Evolutionary conservation across 2,329 filamentous ascomycete genomes (phyloP), one percentile per base, ranked within the genome.

Genomic region (Pseudogymnoascus sp.): DNA sequence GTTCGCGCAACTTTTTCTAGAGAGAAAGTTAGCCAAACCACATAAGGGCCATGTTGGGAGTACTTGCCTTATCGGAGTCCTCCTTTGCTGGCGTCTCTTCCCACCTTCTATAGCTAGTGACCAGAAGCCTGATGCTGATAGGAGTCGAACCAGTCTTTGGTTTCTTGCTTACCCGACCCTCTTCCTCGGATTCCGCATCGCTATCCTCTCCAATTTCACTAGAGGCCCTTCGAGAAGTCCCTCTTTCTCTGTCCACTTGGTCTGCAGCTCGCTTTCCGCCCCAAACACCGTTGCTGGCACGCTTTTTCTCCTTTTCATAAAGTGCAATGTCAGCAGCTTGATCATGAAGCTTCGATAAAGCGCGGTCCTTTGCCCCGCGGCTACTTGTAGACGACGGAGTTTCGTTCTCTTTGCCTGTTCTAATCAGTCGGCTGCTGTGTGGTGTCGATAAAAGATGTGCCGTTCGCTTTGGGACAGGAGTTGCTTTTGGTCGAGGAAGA

Each of bases 301-400:
- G 86, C 77, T 96, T 97, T 78, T 84, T 91, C 76, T 99, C 94
- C 72, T 94, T 96, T 71, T 97, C 89, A 70, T 94, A 99, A 33
- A 95, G 78, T 2, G 88, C 88, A 70, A 97, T 92, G 71, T 99
- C 94, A 0, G 88, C 84, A 0, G 90, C 92, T 63, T 93, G 79
- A 36, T 84, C 83, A 61, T 94, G 90, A 6, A 97, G 77, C 66
- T 84, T 86, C 35, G 86, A 84, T n/a, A 88, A 77, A 11, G 94
- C 94, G 70, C 89, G 88, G 41, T 89, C 86, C 73, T 97, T 99
- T 12, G 94, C 93, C 69, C 91, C 94, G 62, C 94, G 87, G 67
- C 90, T 90, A 25, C 87, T 86, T 1, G 86, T 89, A 2, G 88
- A 83, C 38, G 85, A 86, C 0, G 92, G 92, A 0, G 91, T 94